Percentiles rank a stretch among this genome's conserved stretches.
These are phyloP conservation scores for Porcisia deanei DNA, from an alignment of 208 protist species.

Conservation along the genomic window DNA sequence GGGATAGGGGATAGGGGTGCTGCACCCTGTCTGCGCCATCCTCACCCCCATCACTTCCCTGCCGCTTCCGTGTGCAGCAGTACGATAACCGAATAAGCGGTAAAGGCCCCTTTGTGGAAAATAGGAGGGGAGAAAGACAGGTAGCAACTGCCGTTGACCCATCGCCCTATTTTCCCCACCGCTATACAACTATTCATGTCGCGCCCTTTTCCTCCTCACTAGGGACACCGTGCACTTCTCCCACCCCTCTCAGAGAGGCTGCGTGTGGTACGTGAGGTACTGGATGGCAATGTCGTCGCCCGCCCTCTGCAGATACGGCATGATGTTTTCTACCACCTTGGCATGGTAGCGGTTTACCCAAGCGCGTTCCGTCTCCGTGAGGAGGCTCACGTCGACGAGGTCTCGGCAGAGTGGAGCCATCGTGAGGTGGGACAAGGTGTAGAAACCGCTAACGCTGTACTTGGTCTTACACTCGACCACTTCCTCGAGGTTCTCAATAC, in stretches of 20 bases:
- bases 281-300: constrained; percentile 53
- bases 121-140: too few species aligned
- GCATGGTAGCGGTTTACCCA: constrained; percentile 86
- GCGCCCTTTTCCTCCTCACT: background rate
- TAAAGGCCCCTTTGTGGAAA: background rate
- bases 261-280: constrained; percentile 80
- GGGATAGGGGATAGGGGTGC: background rate
- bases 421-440: constrained; percentile 86
- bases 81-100: too few species aligned
- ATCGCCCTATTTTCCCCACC: background rate
- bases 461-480: constrained; percentile 63
- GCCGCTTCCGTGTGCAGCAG: background rate
- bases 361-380: constrained; percentile 68
- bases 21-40: background rate
- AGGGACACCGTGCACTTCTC: background rate
- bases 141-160: background rate
- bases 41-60: background rate
- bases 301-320: constrained; percentile 44
- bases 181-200: background rate
- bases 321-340: constrained; percentile 43
- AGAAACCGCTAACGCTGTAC: constrained; percentile 62
- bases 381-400: constrained; percentile 80
- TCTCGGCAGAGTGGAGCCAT: constrained; percentile 89
- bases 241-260: constrained; percentile 29
- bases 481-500: constrained; percentile 97